phyloP scores from a whole-genome alignment of 2,329 filamentous ascomycete species.

The Colletotrichum simmondsii region DNA sequence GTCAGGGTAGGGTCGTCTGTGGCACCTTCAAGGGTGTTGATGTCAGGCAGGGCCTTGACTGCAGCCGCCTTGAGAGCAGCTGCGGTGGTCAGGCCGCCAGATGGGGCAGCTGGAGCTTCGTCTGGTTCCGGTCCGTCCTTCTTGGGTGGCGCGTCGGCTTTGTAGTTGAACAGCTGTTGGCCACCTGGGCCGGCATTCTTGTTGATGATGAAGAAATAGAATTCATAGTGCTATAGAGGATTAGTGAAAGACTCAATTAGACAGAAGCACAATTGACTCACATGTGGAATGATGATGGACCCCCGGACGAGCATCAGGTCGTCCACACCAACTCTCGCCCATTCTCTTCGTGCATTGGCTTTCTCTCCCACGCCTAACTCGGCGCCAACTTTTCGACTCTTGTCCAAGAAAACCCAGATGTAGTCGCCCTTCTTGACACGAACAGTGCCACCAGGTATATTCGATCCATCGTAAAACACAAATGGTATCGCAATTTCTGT shows the following conservation, averaged over 20 bases:
- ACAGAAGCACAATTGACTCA: conserved; percentile 58
- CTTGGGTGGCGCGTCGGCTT: conserved; percentile 55
- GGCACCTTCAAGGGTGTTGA: conserved; percentile 76
- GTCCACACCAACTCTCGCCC: conserved; percentile 94
- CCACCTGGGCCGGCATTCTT: conserved; percentile 80
- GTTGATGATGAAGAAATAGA: conserved; percentile 97
- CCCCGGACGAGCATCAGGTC: conserved; percentile 94
- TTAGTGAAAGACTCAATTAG: conserved; percentile 36
- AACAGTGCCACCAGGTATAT: conserved; percentile 85
- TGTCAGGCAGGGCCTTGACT: conserved; percentile 53
- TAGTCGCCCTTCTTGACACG: conserved; percentile 93
- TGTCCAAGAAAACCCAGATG: conserved; percentile 92
- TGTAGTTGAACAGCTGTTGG: conserved; percentile 81
- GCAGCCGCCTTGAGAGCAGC: conserved; percentile 48
- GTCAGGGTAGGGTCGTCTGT: conserved; percentile 83
- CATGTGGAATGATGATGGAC: conserved; percentile 92
- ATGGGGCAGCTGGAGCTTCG: conserved; percentile 31
- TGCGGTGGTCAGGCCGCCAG: conserved; percentile 46
- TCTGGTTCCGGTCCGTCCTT: conserved; percentile 30
- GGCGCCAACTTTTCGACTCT: conserved; percentile 89
- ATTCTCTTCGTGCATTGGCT: conserved; percentile 78
- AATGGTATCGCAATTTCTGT: conserved; percentile 94
- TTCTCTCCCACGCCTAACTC: conserved; percentile 80
- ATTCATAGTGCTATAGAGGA: conserved; percentile 84
- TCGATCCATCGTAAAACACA: conserved; percentile 96